Base-by-base conservation (phyloP, 371 early-diverging fungal species). In the Mortierella sp. region DNA sequence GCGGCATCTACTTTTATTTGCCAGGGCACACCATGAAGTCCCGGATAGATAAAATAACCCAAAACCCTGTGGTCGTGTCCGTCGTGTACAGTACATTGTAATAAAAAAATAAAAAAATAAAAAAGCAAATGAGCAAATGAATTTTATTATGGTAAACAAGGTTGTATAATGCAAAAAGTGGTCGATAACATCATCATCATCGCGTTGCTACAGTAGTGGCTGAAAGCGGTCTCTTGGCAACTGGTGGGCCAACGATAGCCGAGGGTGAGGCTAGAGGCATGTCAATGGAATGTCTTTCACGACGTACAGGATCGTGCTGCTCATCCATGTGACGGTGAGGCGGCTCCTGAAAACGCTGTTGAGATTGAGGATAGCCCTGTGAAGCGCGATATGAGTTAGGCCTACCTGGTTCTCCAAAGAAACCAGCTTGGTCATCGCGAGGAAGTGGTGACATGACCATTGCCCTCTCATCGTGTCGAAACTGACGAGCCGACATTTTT, bases 251-350 rank as follows among this genome's bases (percentile, higher is more conserved):
- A 43, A 58, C 58, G 4, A 41, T 8, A 9, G 63, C 32, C 38
- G 58, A 32, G 11, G 70, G 47, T 28, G 58, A 50, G 13, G 45
- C 55, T 10, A 62, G 33, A 8, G 70, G 55, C 53, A 63, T 63
- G 22, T 70, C 70, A 32, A 70, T 28, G 19, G 70, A 70, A 24
- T 70, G 70, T 57, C 70, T 53, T 15, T 70, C 70, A 32, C 63
- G 70, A 16, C 70, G 63, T 9, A 24, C 28, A 43, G 45, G 21
- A 0, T 70, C 70, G 4, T 63, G 55, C 1, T 21, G 61, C 1
- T 43, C 63, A 47, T 70, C 69, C 13, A 62, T 4, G 9, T 61
- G 69, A 13, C 62, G 63, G 19, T 62, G 67, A n/a, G 38, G 58
- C 3, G 50, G 16, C 9, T 67, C 63, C 19, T 62, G 67, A 43